Conservation (phyloP, 805 yeast genomes). For the Cyberlindnera nakhonratchasimensis region DNA sequence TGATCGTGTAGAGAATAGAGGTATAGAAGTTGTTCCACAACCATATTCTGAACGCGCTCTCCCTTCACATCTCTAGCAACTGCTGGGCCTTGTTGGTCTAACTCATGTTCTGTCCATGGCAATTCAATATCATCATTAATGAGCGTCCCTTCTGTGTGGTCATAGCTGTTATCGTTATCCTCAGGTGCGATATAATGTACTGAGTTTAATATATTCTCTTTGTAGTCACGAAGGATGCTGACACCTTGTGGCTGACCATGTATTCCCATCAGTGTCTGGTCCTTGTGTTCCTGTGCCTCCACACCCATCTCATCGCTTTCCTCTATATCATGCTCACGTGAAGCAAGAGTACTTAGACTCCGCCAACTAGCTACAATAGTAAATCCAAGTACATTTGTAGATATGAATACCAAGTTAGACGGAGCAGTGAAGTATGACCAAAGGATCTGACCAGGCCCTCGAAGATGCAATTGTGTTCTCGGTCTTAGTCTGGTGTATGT, state of each 20-base stretch:
- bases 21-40: conserved; percentile 11
- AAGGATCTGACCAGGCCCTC: conserved; percentile 16
- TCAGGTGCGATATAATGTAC: neutral
- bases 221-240: neutral
- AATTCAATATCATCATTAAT: conserved; percentile 5
- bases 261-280: neutral
- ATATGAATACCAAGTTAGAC: conserved; percentile 34
- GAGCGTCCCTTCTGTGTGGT: neutral
- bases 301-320: neutral
- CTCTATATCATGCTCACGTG: neutral
- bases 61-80: conserved; percentile 1
- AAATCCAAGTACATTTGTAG: conserved; percentile 34
- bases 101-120: conserved; percentile 13
- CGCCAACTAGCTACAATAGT: conserved; percentile 33
- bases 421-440: conserved; percentile 41
- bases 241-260: neutral
- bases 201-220: neutral
- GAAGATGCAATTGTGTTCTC: conserved; percentile 6
- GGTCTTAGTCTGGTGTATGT: neutral
- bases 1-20: conserved; percentile 3
- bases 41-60: conserved; percentile 9
- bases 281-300: neutral
- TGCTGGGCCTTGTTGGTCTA: conserved; percentile 5
- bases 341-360: conserved; percentile 25
- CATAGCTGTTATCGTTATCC: neutral